Percentiles rank a stretch among this genome's conserved stretches.
phyloP scores from a whole-genome alignment of 139 green algal species.

The Chlorella vulgaris region DNA sequence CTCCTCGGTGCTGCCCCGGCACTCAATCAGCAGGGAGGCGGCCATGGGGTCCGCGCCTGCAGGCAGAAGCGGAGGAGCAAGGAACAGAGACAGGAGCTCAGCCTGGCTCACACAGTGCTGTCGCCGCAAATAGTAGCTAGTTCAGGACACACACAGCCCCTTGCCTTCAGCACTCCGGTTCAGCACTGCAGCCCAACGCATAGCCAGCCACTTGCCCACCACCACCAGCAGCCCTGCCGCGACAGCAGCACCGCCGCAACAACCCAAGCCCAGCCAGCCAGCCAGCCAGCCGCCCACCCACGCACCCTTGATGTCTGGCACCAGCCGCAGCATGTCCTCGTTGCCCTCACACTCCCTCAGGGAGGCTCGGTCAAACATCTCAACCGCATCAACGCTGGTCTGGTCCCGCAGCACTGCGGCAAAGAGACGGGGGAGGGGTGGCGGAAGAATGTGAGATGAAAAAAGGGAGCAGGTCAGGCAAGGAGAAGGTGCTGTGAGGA shows the following conservation, averaged over 20 bases:
- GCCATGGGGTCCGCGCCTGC: constrained; percentile 74
- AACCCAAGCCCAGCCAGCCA: not conserved
- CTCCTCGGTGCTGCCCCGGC: constrained; percentile 70
- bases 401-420: constrained; percentile 82
- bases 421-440: constrained; percentile 80
- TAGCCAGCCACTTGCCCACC: not conserved
- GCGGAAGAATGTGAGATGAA: too few relatives aligned
- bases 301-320: constrained; percentile 80
- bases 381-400: constrained; percentile 94
- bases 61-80: not conserved
- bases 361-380: constrained; percentile 92
- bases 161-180: too few relatives aligned
- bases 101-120: too few relatives aligned
- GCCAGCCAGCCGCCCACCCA: not conserved
- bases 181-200: too few relatives aligned
- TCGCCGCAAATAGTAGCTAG: too few relatives aligned
- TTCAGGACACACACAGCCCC: too few relatives aligned
- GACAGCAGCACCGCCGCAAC: not conserved
- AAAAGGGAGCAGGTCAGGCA: too few relatives aligned
- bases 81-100: not conserved
- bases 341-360: constrained; percentile 79
- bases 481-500: too few relatives aligned
- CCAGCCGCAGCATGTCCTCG: constrained; percentile 79
- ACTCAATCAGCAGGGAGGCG: constrained; percentile 93
- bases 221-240: not conserved